Percentiles rank a stretch among this genome's conserved stretches.
Evolutionary conservation across 2,329 filamentous ascomycete species (phyloP).

Genomic region (Aspergillus hiratsukae): DNA sequence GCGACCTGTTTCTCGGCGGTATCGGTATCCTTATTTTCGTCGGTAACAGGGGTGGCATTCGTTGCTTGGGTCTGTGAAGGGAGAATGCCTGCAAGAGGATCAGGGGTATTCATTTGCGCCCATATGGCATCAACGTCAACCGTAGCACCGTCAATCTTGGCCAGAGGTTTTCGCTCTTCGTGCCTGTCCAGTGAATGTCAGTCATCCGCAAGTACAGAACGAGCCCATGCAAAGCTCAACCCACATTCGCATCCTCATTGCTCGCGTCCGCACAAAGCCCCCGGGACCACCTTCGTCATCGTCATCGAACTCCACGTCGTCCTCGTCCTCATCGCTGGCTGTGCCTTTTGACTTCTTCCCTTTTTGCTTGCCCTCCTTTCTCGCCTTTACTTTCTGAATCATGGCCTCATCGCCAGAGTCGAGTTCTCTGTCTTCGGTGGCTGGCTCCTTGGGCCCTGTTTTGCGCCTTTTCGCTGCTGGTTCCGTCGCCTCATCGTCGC

Average conservation of each 20-base stretch:
- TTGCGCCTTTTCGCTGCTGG: constrained; percentile 39
- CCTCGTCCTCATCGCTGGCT: constrained; percentile 33
- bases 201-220: neutral
- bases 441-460: constrained; percentile 20
- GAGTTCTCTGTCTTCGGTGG: constrained; percentile 36
- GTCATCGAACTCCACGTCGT: constrained; percentile 34
- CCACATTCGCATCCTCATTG: constrained; percentile 48
- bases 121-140: constrained; percentile 54
- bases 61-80: constrained; percentile 14
- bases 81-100: constrained; percentile 10
- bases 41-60: constrained; percentile 6
- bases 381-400: constrained; percentile 46
- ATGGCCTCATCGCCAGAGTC: constrained; percentile 56
- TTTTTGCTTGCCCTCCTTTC: constrained; percentile 37
- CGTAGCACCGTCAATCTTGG: constrained; percentile 48
- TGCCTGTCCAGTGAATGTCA: constrained; percentile 28
- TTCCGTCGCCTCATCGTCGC: constrained; percentile 26
- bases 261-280: constrained; percentile 51
- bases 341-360: constrained; percentile 28
- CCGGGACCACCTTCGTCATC: constrained; percentile 45
- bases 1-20: constrained; percentile 13
- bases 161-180: constrained; percentile 46
- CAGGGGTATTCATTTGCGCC: constrained; percentile 47
- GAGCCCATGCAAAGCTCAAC: constrained; percentile 8
- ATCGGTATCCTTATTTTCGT: constrained; percentile 11